Evolutionary conservation across 129 eudicot genomes (phyloP).

Genomic region (Lonicera japonica): DNA sequence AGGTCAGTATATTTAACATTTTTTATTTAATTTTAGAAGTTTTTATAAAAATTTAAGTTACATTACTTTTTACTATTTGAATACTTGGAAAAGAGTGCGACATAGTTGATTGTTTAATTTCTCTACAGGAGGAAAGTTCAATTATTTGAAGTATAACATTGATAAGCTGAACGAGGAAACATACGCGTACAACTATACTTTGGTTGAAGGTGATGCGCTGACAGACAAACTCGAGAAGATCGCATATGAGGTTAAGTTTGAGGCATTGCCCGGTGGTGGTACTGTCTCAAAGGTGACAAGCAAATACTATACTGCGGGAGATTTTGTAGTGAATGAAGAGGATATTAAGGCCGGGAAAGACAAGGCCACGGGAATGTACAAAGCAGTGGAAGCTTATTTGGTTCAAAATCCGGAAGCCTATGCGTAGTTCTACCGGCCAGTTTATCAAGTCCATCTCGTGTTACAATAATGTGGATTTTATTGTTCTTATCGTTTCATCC

Average conservation of each 20-base stretch:
- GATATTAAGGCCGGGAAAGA: slow-evolving; percentile 31
- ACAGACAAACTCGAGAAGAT: slow-evolving; percentile 31
- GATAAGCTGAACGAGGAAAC: slow-evolving; percentile 24
- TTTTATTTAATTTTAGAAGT: too few species aligned
- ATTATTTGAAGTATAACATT: slow-evolving; percentile 20
- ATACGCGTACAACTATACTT: slow-evolving; percentile 27
- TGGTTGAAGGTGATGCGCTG: slow-evolving; percentile 30
- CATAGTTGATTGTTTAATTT: too few species aligned
- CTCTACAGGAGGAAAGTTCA: slow-evolving; percentile 7
- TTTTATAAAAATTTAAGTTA: background rate
- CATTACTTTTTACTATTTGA: too few species aligned
- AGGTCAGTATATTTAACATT: too few species aligned
- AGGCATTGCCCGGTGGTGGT: slow-evolving; percentile 20
- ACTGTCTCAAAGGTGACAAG: slow-evolving; percentile 29
- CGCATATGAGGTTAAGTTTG: slow-evolving; percentile 22
- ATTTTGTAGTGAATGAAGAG: slow-evolving; percentile 28
- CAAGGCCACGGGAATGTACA: slow-evolving; percentile 32
- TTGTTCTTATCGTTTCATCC: too few species aligned
- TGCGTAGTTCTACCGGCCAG: background rate
- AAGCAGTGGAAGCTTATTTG: slow-evolving; percentile 38
- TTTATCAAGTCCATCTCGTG: background rate
- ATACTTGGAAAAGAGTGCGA: too few species aligned
- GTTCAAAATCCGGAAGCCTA: slow-evolving; percentile 30
- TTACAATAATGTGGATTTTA: too few species aligned
- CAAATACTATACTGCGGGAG: slow-evolving; percentile 20